phyloP scores from a whole-genome alignment of 345 rosid species.

The Stellera chamaejasme region DNA sequence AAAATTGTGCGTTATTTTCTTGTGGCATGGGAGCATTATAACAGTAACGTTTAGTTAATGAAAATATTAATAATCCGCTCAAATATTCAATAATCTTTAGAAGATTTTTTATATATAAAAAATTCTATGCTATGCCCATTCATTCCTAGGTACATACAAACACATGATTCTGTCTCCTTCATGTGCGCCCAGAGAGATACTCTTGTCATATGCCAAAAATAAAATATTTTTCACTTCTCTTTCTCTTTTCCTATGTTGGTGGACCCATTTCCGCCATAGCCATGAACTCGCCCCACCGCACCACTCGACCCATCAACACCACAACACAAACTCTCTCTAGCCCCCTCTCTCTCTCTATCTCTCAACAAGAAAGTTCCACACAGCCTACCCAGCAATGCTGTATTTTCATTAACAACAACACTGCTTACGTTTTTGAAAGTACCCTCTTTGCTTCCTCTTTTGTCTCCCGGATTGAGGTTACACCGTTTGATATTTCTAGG shows the following conservation, averaged over 20 bases:
- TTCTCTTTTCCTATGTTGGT: neutral
- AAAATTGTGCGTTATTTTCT: too few relatives aligned
- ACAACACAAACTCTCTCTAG: conserved; percentile 6
- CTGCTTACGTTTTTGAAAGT: conserved; percentile 1
- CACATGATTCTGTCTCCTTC: too few relatives aligned
- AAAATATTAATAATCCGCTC: too few relatives aligned
- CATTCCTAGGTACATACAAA: too few relatives aligned
- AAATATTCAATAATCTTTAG: too few relatives aligned
- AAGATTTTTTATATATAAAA: too few relatives aligned
- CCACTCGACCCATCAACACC: conserved; percentile 23
- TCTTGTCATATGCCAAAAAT: conserved; percentile 5
- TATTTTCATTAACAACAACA: neutral
- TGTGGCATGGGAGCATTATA: too few relatives aligned
- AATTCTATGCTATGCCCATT: too few relatives aligned
- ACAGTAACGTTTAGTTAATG: too few relatives aligned
- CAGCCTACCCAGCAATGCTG: conserved; percentile 10
- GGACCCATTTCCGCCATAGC: conserved; percentile 64
- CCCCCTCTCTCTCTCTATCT: conserved; percentile 12
- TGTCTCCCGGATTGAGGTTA: conserved; percentile 10
- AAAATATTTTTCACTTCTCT: neutral
- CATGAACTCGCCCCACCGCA: conserved; percentile 39
- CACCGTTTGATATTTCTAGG: neutral
- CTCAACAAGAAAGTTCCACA: conserved; percentile 4
- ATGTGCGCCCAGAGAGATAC: neutral
- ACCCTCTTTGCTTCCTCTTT: conserved; percentile 12